phyloP scores from a whole-genome alignment of 768 basidiomycete genomes.

The Inosperma sp. region DNA sequence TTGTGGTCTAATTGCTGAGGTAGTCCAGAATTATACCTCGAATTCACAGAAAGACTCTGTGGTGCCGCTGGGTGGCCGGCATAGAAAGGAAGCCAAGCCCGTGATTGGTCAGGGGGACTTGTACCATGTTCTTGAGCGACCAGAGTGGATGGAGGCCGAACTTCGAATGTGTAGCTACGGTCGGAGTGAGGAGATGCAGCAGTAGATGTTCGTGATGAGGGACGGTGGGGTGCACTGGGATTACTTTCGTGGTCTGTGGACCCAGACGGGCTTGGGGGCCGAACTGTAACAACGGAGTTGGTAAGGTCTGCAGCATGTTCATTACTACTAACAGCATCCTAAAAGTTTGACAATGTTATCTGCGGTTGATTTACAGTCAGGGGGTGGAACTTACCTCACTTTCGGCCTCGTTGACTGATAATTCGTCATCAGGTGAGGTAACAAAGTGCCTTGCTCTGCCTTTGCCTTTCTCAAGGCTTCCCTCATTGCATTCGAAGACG shows the following conservation, averaged over 20 bases:
- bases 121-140: neutral
- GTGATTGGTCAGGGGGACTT: too few species aligned
- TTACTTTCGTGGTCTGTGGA: neutral
- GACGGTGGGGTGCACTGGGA: neutral
- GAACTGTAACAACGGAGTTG: neutral
- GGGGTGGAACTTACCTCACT: neutral
- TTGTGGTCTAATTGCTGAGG: too few species aligned
- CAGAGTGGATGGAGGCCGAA: conserved; percentile 1
- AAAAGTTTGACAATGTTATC: neutral
- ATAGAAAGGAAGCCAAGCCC: too few species aligned
- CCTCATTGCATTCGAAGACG: too few species aligned
- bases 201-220: neutral
- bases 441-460: too few species aligned
- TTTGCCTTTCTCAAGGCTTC: too few species aligned
- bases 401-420: too few species aligned
- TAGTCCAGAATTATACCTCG: too few species aligned
- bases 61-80: too few species aligned
- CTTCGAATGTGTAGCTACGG: neutral
- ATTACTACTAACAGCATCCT: neutral
- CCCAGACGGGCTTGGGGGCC: neutral
- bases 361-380: neutral
- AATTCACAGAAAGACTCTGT: too few species aligned
- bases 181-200: conserved; percentile 1
- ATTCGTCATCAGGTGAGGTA: too few species aligned
- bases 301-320: neutral